phyloP scores from a whole-genome alignment of 2,329 filamentous ascomycete genomes.

The Alternaria solani region DNA sequence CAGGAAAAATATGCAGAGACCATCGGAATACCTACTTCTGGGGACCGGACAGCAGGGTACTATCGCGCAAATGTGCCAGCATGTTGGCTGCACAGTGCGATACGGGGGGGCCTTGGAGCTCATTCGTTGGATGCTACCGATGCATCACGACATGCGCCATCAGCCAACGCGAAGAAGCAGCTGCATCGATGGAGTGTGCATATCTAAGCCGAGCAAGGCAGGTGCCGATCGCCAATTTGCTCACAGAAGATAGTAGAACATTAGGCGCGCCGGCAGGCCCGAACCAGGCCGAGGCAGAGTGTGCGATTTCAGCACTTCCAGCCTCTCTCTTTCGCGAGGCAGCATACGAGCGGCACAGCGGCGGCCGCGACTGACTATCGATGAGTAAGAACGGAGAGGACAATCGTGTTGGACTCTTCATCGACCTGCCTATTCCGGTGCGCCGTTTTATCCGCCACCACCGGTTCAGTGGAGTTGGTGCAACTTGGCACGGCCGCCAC shows the following conservation, averaged over 20 bases:
- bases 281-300: constrained; percentile 6
- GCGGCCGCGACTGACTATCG: neutral
- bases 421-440: constrained; percentile 26
- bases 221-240: constrained; percentile 14
- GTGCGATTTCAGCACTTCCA: neutral
- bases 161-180: constrained; percentile 3
- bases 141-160: neutral
- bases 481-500: constrained; percentile 18
- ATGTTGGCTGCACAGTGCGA: neutral
- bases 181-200: neutral
- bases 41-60: neutral
- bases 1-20: neutral
- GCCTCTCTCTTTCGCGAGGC: neutral
- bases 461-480: neutral
- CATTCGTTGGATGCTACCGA: neutral
- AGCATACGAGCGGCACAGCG: neutral
- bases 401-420: constrained; percentile 9
- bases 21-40: neutral
- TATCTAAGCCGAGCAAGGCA: constrained; percentile 17
- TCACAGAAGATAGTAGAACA: neutral
- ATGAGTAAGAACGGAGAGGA: constrained; percentile 4
- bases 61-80: neutral
- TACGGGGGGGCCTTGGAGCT: neutral
- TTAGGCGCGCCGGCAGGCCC: constrained; percentile 6
- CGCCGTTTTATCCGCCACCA: constrained; percentile 21